These are phyloP conservation scores for Kodamaea nitidulidarum DNA, from an alignment of 805 yeast genomes.

Conservation along the genomic window DNA sequence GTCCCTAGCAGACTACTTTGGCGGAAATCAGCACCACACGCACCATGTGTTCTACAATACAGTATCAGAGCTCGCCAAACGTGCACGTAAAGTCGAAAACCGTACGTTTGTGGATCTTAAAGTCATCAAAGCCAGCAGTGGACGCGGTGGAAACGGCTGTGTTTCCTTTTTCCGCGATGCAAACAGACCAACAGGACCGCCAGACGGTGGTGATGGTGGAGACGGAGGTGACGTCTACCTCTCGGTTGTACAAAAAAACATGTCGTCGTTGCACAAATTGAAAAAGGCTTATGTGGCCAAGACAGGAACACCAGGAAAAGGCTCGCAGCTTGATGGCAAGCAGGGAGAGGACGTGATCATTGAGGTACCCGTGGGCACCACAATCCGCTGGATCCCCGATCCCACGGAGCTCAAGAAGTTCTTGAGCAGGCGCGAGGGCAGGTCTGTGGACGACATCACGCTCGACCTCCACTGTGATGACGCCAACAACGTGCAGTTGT, in stretches of 20 bases:
- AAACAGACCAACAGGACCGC: conserved; percentile 82
- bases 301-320: conserved; percentile 67
- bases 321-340: conserved; percentile 81
- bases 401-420: conserved; percentile 45
- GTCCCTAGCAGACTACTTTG: conserved; percentile 35
- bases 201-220: conserved; percentile 99
- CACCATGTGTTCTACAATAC: conserved; percentile 36
- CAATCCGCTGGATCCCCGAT: conserved; percentile 78
- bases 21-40: conserved; percentile 38
- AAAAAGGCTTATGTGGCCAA: conserved; percentile 66
- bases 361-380: conserved; percentile 90
- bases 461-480: conserved; percentile 31
- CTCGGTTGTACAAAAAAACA: conserved; percentile 63
- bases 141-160: conserved; percentile 85
- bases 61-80: conserved; percentile 19
- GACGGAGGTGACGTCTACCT: conserved; percentile 84
- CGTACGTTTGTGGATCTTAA: conserved; percentile 55
- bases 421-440: conserved; percentile 15
- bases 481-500: conserved; percentile 48
- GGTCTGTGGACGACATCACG: conserved; percentile 19
- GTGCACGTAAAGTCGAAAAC: conserved; percentile 34
- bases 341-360: conserved; percentile 75
- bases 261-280: conserved; percentile 68
- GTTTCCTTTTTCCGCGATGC: conserved; percentile 87
- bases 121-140: conserved; percentile 64